Base-by-base conservation (phyloP, 768 basidiomycete genomes). In the Hygrophoropsis aurantiaca region DNA sequence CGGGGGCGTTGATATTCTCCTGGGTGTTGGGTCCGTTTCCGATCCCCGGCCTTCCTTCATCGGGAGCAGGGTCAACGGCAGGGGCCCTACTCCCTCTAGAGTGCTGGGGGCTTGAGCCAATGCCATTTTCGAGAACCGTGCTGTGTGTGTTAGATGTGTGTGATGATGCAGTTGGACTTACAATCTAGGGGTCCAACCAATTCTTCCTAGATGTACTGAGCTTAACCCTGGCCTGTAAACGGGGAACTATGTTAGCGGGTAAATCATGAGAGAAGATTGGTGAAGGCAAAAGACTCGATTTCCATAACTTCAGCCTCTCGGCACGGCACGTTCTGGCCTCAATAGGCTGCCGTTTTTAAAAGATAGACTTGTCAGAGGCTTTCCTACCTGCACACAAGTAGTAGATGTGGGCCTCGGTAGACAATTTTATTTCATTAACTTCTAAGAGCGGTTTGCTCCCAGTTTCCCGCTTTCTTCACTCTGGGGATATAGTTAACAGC, bases 341-440 rank as follows among this genome's bases (percentile, higher is more conserved):
- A 45, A 45, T 45, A 45, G 35, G 44, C 3, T 16, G 33, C 33
- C 33, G 15, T 45, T 26, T 18, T n/a, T n/a, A 10, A 23, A n/a
- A n/a, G n/a, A n/a, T n/a, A n/a, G n/a, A 13, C 11, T 19, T 18
- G 23, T 36, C 44, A 9, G 20, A 35, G 20, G 35, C 44, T 45
- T 45, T 45, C 44, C 44, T 45, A n/a, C 18, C 20, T 37, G 15
- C 8, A 15, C 19, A 21, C 15, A n/a, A 16, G 2, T 11, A 45
- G 44, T 45, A 45, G 11, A 37, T 45, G 13, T 45, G 44, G 44
- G 33, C 44, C 21, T 7, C 33, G 11, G 20, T 16, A 32, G 30
- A 34, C 13, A 9, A 18, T 15, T 25, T 16, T 19, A 18, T n/a
- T 45, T 13, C 19, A 20, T 15, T 11, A 7, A 11, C 13, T n/a